phyloP scores from a whole-genome alignment of 345 rosid species.

The Passiflora organensis region DNA sequence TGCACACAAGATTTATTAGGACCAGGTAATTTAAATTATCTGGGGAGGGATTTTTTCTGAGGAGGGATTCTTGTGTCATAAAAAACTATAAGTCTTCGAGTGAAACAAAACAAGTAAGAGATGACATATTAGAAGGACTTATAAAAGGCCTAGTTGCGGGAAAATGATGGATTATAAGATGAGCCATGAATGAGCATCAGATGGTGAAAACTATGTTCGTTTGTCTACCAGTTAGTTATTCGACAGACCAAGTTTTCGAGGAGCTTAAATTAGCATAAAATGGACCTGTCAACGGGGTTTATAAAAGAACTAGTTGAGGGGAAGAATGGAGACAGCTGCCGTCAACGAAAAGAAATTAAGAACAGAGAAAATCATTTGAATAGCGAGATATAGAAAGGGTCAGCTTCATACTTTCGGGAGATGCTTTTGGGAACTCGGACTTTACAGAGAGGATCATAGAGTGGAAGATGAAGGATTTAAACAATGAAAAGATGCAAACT shows the following conservation, averaged over 20 bases:
- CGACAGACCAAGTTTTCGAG: neutral
- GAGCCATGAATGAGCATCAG: neutral
- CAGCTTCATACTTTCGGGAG: conserved; percentile 32
- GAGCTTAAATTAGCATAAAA: conserved; percentile 11
- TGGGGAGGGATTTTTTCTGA: neutral
- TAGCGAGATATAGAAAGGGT: conserved; percentile 8
- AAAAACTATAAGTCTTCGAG: conserved; percentile 5
- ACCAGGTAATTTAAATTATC: too few relatives aligned
- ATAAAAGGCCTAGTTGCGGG: conserved; percentile 12
- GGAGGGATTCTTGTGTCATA: neutral
- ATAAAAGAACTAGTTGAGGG: conserved; percentile 47
- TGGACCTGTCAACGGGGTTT: conserved; percentile 16
- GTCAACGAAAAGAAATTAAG: conserved; percentile 1
- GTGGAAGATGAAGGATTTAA: conserved; percentile 10
- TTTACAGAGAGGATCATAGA: conserved; percentile 34
- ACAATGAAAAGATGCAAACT: conserved; percentile 12
- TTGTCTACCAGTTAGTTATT: neutral
- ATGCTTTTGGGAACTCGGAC: neutral
- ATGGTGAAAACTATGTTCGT: conserved; percentile 1
- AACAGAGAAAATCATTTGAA: neutral
- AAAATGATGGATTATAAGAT: neutral
- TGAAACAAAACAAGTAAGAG: conserved; percentile 17
- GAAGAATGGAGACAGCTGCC: conserved; percentile 37
- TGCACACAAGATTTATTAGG: too few relatives aligned
- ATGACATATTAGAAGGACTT: conserved; percentile 16